Percentiles rank a stretch among this genome's conserved stretches.
Conservation (phyloP, 1,284 basidiomycete genomes). For the Boletellus sp. region DNA sequence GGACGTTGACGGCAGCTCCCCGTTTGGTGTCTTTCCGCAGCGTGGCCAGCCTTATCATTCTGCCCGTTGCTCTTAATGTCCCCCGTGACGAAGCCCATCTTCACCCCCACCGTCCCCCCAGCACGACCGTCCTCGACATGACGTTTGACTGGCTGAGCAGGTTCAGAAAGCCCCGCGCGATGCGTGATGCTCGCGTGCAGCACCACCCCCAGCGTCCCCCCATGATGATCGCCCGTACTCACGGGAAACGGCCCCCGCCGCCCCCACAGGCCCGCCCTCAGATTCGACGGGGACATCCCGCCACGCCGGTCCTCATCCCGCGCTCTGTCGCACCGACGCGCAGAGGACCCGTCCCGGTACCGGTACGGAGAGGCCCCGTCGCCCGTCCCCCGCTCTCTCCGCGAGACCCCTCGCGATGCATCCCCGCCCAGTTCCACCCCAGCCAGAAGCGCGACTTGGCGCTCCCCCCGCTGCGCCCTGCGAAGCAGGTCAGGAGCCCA, state of each 20-base stretch:
- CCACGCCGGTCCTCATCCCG: slow-evolving; percentile 7
- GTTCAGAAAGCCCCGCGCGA: slow-evolving; percentile 19
- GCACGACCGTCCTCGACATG: slow-evolving; percentile 17
- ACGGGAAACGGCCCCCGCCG: slow-evolving; percentile 20
- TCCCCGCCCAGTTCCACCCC: slow-evolving; percentile 29
- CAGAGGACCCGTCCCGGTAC: slow-evolving; percentile 11
- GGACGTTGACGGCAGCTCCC: slow-evolving; percentile 23
- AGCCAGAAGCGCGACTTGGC: slow-evolving; percentile 21
- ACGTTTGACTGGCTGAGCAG: slow-evolving; percentile 29
- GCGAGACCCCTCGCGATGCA: slow-evolving; percentile 17
- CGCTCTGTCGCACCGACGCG: slow-evolving; percentile 15
- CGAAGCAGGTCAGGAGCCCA: slow-evolving; percentile 2
- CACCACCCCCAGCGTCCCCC: slow-evolving; percentile 16
- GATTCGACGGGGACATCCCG: slow-evolving; percentile 15
- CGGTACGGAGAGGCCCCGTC: too few relatives aligned
- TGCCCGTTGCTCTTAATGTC: slow-evolving; percentile 29
- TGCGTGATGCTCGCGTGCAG: slow-evolving; percentile 18
- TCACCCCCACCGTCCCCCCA: slow-evolving; percentile 8
- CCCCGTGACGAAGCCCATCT: slow-evolving; percentile 12
- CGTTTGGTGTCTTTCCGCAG: slow-evolving; percentile 24
- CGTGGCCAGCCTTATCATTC: slow-evolving; percentile 28
- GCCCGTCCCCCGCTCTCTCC: slow-evolving; percentile 10
- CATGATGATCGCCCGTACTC: slow-evolving; percentile 12
- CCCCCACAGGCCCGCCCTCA: slow-evolving; percentile 19
- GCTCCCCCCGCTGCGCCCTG: slow-evolving; percentile 5